Conservation (phyloP, 352 stramenopile genomes). For the Globisporangium solare region DNA sequence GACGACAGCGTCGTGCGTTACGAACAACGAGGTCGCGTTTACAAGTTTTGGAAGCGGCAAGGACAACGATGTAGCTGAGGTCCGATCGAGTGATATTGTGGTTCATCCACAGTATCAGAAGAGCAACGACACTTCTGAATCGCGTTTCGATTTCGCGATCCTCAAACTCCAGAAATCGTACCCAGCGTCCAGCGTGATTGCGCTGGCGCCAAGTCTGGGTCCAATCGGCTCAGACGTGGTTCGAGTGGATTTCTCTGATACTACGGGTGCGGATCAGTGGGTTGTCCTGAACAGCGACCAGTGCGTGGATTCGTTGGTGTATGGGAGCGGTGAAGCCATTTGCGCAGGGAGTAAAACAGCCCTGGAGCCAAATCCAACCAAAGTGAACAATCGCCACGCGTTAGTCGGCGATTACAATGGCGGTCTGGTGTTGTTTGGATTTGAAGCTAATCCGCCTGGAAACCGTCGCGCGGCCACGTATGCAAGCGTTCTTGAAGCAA, state of each 20-base stretch:
- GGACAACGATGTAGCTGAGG: background rate
- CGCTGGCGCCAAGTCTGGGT: background rate
- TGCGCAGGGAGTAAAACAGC: background rate
- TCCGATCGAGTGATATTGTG: background rate
- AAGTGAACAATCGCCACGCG: background rate
- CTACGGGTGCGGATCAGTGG: background rate
- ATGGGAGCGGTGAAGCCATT: background rate
- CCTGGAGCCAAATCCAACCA: background rate
- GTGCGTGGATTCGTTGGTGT: background rate
- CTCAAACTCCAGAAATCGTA: background rate
- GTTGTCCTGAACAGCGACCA: background rate
- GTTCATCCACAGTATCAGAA: slow-evolving; percentile 1
- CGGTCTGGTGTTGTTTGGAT: background rate
- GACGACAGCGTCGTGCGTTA: slow-evolving; percentile 1
- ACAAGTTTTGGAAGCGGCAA: background rate
- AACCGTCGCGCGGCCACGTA: background rate
- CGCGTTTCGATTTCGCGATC: slow-evolving; percentile 4
- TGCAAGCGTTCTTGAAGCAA: background rate
- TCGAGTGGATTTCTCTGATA: background rate
- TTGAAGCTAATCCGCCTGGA: background rate
- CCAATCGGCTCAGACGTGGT: background rate
- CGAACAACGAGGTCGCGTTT: background rate
- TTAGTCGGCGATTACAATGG: background rate
- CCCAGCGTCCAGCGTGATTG: background rate
- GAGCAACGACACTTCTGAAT: background rate